Evolutionary conservation across 495 filamentous ascomycete species (phyloP).

Genomic region (Xylaria acuta): DNA sequence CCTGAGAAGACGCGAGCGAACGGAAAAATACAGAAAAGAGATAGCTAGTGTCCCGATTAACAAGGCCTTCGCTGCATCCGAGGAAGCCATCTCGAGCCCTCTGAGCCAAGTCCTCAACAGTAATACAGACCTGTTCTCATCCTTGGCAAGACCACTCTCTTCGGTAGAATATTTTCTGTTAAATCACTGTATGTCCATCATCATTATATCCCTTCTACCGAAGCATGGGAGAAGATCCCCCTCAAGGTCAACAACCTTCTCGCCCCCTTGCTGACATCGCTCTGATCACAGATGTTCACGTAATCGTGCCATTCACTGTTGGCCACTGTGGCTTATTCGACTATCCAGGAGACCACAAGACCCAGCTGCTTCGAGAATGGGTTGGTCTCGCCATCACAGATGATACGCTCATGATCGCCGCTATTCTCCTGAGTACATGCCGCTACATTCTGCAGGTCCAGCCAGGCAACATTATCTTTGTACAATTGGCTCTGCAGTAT

Average conservation of each 20-base stretch:
- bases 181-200: conserved; percentile 24
- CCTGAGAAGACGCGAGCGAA: conserved; percentile 17
- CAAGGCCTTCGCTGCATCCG: neutral
- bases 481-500: conserved; percentile 26
- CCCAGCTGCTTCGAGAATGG: conserved; percentile 29
- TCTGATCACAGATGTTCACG: conserved; percentile 21
- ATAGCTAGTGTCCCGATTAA: neutral
- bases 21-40: conserved; percentile 9
- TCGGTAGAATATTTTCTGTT: conserved; percentile 26
- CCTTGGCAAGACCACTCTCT: conserved; percentile 24
- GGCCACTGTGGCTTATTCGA: conserved; percentile 28
- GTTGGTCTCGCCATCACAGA: conserved; percentile 28
- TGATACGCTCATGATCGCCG: conserved; percentile 22
- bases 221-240: neutral
- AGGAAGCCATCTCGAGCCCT: conserved; percentile 7
- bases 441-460: conserved; percentile 17
- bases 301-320: conserved; percentile 22
- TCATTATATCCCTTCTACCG: neutral
- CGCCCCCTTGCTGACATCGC: neutral
- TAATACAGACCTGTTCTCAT: conserved; percentile 25
- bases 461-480: conserved; percentile 17
- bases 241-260: neutral
- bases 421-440: conserved; percentile 27
- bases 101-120: conserved; percentile 11
- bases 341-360: conserved; percentile 24